Evolutionary conservation across 148 eudicot genomes (phyloP).

Genomic region (Heliosperma pusillum): DNA sequence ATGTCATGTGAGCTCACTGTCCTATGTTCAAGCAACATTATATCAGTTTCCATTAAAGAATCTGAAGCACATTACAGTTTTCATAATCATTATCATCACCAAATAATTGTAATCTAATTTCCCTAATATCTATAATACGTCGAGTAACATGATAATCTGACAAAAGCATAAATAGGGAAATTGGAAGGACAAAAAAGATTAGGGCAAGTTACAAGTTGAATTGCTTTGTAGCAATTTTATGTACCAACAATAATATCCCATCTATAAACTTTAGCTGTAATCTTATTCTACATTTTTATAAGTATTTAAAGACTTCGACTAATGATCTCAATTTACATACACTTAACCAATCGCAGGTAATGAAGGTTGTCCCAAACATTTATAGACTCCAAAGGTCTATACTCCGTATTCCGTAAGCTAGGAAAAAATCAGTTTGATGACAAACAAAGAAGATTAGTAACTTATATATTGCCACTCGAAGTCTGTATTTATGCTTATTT

Average conservation of each 20-base stretch:
- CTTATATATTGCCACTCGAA: too few species aligned
- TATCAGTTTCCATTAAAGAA: not conserved
- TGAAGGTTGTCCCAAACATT: not conserved
- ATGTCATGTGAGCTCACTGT: not conserved
- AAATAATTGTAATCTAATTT: not conserved
- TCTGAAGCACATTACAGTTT: not conserved
- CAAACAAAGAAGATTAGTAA: not conserved
- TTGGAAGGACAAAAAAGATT: not conserved
- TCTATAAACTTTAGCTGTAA: not conserved
- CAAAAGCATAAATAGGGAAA: not conserved
- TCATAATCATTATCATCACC: not conserved
- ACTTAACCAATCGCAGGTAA: not conserved
- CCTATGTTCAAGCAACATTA: constrained; percentile 3
- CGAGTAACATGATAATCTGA: not conserved
- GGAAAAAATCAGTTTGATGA: not conserved
- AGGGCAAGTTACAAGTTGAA: not conserved
- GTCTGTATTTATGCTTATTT: not conserved
- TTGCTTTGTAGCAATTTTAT: not conserved
- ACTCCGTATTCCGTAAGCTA: not conserved
- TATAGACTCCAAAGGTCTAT: not conserved
- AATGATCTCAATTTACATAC: not conserved
- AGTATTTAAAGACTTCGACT: not conserved
- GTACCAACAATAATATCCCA: not conserved
- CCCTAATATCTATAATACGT: not conserved
- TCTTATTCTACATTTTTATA: too few species aligned